phyloP scores from a whole-genome alignment of 345 rosid species.

The Syzygium aromaticum region DNA sequence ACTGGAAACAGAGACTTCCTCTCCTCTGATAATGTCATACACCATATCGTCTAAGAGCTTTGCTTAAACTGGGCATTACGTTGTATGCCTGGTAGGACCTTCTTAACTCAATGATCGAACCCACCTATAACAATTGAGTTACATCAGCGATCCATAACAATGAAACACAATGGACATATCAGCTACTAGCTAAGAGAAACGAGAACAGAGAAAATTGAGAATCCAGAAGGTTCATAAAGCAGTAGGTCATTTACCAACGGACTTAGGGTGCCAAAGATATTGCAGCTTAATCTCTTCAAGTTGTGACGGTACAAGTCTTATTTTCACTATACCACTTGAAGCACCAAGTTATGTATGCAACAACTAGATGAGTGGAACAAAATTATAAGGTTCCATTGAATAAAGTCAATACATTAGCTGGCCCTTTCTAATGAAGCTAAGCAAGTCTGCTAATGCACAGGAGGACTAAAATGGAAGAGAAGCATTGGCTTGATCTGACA shows the following conservation, averaged over 20 bases:
- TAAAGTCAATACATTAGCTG: neutral
- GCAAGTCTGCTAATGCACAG: neutral
- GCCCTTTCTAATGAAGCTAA: neutral
- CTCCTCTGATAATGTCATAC: constrained; percentile 18
- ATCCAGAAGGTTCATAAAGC: neutral
- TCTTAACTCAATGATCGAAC: constrained; percentile 91
- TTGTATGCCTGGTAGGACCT: constrained; percentile 96
- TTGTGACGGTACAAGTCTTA: neutral
- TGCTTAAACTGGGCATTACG: constrained; percentile 93
- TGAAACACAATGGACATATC: neutral
- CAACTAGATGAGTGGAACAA: neutral
- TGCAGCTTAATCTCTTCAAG: neutral
- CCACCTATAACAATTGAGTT: constrained; percentile 46
- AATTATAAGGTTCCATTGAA: neutral
- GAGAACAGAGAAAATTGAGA: neutral
- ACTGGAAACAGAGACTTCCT: neutral
- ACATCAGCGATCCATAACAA: neutral
- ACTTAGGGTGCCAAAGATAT: neutral
- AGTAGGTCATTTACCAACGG: neutral
- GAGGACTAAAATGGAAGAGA: neutral
- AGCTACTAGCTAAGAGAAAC: neutral
- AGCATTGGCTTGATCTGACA: neutral
- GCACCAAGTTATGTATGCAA: neutral
- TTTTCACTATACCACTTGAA: neutral
- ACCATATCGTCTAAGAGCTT: constrained; percentile 79